These are phyloP conservation scores for Trichoderma sp. DNA, from an alignment of 2,329 filamentous ascomycete species.

Conservation along the genomic window DNA sequence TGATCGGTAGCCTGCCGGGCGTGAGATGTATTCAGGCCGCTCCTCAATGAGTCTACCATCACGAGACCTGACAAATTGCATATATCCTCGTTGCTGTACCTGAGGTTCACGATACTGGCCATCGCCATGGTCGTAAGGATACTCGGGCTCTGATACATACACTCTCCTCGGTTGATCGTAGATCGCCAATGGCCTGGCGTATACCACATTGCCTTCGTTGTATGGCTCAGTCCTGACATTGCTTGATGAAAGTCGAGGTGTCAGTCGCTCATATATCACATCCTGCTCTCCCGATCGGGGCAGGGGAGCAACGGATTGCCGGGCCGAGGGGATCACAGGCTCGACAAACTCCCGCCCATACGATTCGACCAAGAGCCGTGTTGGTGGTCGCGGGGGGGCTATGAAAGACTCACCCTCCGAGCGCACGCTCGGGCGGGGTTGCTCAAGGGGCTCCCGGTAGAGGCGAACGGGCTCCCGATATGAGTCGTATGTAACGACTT, in stretches of 20 bases:
- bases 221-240: constrained; percentile 46
- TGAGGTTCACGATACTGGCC: constrained; percentile 59
- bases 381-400: constrained; percentile 49
- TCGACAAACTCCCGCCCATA: constrained; percentile 76
- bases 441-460: constrained; percentile 43
- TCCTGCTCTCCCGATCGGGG: constrained; percentile 47
- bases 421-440: constrained; percentile 46
- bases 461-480: constrained; percentile 42
- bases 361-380: constrained; percentile 75
- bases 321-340: constrained; percentile 44
- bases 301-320: constrained; percentile 54
- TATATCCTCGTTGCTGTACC: constrained; percentile 48
- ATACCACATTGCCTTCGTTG: constrained; percentile 50
- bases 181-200: constrained; percentile 50
- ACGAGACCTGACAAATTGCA: constrained; percentile 43
- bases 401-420: constrained; percentile 51
- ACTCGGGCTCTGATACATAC: constrained; percentile 62
- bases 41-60: constrained; percentile 45
- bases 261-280: constrained; percentile 63
- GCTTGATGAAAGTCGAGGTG: constrained; percentile 50
- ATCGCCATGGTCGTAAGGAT: constrained; percentile 49
- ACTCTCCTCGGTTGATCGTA: constrained; percentile 47
- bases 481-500: constrained; percentile 40
- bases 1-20: constrained; percentile 59
- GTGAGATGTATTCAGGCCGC: constrained; percentile 50